Conservation (phyloP, 106 monocot species). For the Dioscorea alata region DNA sequence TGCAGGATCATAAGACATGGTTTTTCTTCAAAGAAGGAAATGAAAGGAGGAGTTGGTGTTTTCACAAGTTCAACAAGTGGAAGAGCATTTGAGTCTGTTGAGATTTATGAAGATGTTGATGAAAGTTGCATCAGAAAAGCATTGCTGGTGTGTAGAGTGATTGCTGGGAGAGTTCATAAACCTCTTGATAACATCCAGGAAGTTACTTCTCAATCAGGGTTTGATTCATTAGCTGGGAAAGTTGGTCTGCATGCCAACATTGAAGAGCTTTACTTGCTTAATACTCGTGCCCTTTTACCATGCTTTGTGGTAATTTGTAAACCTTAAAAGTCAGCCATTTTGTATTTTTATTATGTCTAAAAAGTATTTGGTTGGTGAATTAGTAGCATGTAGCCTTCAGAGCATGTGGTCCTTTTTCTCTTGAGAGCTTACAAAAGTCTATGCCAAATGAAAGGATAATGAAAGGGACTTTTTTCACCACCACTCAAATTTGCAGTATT, state of each 20-base stretch:
- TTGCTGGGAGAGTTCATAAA: slow-evolving; percentile 84
- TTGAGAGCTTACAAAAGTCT: too few species aligned
- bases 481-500: too few species aligned
- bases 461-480: too few species aligned
- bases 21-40: slow-evolving; percentile 58
- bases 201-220: slow-evolving; percentile 28
- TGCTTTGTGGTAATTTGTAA: slow-evolving; percentile 86
- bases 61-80: slow-evolving; percentile 91
- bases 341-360: not conserved
- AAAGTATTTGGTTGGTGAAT: too few species aligned
- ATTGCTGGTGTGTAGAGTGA: slow-evolving; percentile 78
- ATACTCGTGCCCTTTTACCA: slow-evolving; percentile 62
- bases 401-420: too few species aligned
- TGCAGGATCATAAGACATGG: slow-evolving; percentile 75
- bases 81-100: slow-evolving; percentile 68
- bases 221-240: slow-evolving; percentile 79
- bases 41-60: slow-evolving; percentile 57
- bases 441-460: too few species aligned
- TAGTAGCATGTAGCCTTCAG: too few species aligned
- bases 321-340: slow-evolving; percentile 17
- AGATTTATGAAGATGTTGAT: slow-evolving; percentile 31
- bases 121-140: slow-evolving; percentile 38
- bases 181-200: slow-evolving; percentile 79
- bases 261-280: slow-evolving; percentile 82
- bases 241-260: slow-evolving; percentile 74